These are phyloP conservation scores for Epichloe brachyelytri DNA, from an alignment of 2,329 filamentous ascomycete species.

Conservation along the genomic window DNA sequence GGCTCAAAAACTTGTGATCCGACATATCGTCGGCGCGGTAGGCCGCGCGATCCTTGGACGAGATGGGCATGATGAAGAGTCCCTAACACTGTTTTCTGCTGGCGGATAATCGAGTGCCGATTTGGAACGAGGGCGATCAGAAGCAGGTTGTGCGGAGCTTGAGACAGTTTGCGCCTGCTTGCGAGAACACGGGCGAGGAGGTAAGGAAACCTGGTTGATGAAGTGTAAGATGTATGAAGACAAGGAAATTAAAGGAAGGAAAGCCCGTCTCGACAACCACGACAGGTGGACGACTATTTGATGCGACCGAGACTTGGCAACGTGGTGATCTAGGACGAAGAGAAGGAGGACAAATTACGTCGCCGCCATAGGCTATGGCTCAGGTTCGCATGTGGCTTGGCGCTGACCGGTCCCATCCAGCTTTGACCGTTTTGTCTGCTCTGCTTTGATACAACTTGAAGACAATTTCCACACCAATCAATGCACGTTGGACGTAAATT, in stretches of 20 bases:
- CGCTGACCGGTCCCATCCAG: not conserved
- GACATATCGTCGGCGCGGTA: conserved; percentile 27
- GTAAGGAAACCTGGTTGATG: too few species aligned
- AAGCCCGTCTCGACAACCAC: not conserved
- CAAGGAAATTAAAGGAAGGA: not conserved
- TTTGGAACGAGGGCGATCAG: not conserved
- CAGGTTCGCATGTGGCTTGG: not conserved
- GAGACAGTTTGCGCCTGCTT: not conserved
- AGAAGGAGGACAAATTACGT: conserved; percentile 2
- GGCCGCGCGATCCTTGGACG: conserved; percentile 22
- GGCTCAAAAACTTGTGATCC: conserved; percentile 20
- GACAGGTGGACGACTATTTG: conserved; percentile 12
- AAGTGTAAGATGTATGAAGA: not conserved
- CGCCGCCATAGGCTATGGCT: not conserved
- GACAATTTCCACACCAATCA: too few species aligned
- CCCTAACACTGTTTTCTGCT: too few species aligned
- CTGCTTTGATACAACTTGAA: too few species aligned
- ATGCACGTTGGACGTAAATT: too few species aligned
- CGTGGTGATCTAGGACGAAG: not conserved
- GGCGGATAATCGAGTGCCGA: not conserved
- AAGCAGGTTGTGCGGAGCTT: not conserved
- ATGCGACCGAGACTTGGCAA: conserved; percentile 1
- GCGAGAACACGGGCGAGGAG: not conserved
- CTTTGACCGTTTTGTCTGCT: too few species aligned
- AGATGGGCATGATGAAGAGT: conserved; percentile 20